Base-by-base conservation (phyloP, 148 eudicot genomes). In the Camellia japonica region DNA sequence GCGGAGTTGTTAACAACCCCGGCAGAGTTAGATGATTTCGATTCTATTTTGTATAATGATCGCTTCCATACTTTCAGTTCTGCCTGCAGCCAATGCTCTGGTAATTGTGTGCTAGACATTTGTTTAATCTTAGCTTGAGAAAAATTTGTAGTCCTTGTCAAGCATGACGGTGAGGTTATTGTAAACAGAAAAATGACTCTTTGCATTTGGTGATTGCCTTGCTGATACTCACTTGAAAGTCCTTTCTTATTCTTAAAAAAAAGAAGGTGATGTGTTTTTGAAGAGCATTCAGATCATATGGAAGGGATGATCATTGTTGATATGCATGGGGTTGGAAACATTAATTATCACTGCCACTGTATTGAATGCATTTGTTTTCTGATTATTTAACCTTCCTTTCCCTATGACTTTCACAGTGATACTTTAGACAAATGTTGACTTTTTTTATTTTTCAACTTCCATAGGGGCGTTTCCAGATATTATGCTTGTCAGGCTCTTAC, bases 401-500 rank as follows among this genome's bases (percentile, higher is more conserved):
- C 12, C 13, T 44, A 6, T 46, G 16, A 41, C 4, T 49, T 68
- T 42, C 2, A 51, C 9, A 11, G 13, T 49, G 52, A 38, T 47
- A 3, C 20, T 7, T 15, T 62, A 20, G 18, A 41, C 3, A n/a
- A 46, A 30, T 44, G 12, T 52, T 59, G 68, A 70, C 56, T 79
- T 55, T 19, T 38, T 54, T 51, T 61, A 60, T 51, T 68, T 65
- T 49, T 30, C 74, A 38, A 70, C 80, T 71, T 81, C 67, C 81
- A 49, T 71, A 95, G 98, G 98, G 98, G 66, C 90, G 87, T 73
- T 95, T 95, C 69, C 92, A 95, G 88, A 91, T 95, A 86, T 79
- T 95, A 60, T 90, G 95, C 87, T 84, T 95, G 84, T 90, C 98
- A 11, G 98, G 98, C 74, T 93, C 97, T 8, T 95, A 90, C 86